A percentile compares a stretch with the other conserved stretches of the same genome.
Evolutionary conservation across 2,329 filamentous ascomycete genomes (phyloP).

Genomic region (Mycocentrospora acerina): DNA sequence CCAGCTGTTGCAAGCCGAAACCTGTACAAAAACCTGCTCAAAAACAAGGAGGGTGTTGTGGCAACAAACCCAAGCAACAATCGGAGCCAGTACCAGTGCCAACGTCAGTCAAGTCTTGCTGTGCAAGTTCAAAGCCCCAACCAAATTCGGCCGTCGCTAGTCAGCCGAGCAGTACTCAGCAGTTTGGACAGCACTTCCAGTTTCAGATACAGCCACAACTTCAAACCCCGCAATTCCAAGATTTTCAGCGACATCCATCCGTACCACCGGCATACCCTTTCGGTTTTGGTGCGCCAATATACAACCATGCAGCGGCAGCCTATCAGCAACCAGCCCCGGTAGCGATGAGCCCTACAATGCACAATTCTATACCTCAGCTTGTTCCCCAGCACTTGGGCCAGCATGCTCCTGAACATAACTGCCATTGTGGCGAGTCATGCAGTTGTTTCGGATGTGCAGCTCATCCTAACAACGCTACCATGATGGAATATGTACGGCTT

Average conservation of each 20-base stretch:
- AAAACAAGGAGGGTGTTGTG: conserved; percentile 31
- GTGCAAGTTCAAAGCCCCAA: conserved; percentile 24
- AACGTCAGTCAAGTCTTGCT: conserved; percentile 32
- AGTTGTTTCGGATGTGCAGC: conserved; percentile 68
- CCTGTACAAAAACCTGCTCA: conserved; percentile 12
- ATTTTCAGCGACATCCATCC: conserved; percentile 17
- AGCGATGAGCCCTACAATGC: conserved; percentile 24
- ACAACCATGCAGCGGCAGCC: conserved; percentile 33
- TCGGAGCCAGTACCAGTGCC: conserved; percentile 12
- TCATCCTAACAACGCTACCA: conserved; percentile 68
- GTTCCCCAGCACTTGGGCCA: conserved; percentile 32
- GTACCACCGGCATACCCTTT: conserved; percentile 21
- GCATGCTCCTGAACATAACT: conserved; percentile 51
- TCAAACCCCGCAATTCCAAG: conserved; percentile 21
- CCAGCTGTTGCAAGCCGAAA: conserved; percentile 39
- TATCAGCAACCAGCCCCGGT: conserved; percentile 38
- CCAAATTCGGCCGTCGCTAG: conserved; percentile 3
- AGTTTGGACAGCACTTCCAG: conserved; percentile 19
- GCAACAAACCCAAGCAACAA: conserved; percentile 23
- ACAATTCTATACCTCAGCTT: conserved; percentile 22
- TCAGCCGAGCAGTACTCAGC: conserved; percentile 10
- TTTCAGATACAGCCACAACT: conserved; percentile 24
- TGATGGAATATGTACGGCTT: conserved; percentile 53
- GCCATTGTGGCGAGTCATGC: conserved; percentile 66
- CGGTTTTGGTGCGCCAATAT: conserved; percentile 36